phyloP scores from a whole-genome alignment of 2,329 filamentous ascomycete species.

The Beauveria bassiana region DNA sequence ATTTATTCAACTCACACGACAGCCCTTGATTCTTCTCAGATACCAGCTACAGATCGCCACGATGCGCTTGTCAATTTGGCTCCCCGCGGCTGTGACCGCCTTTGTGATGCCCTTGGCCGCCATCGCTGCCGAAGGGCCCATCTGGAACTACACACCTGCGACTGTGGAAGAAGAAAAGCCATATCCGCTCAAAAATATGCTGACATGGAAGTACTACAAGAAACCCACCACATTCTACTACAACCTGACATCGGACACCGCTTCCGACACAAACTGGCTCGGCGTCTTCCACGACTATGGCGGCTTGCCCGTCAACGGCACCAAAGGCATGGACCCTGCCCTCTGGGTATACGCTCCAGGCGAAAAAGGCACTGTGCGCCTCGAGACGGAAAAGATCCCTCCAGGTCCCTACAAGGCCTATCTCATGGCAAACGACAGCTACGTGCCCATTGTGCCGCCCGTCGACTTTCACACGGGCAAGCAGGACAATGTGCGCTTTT shows the following conservation, averaged over 20 bases:
- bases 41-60: neutral
- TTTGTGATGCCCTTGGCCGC: neutral
- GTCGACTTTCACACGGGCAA: conserved; percentile 21
- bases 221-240: conserved; percentile 27
- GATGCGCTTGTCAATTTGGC: neutral
- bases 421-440: conserved; percentile 28
- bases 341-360: conserved; percentile 27
- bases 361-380: conserved; percentile 19
- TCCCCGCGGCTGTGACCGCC: neutral
- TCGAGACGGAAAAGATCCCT: conserved; percentile 19
- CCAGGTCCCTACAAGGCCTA: conserved; percentile 28
- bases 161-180: too few species aligned
- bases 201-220: neutral
- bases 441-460: conserved; percentile 28
- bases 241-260: conserved; percentile 17
- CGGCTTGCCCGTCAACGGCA: conserved; percentile 27
- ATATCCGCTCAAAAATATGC: neutral
- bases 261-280: conserved; percentile 29
- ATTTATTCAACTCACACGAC: neutral
- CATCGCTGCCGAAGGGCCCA: neutral
- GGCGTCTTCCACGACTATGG: conserved; percentile 26
- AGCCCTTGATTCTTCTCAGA: neutral
- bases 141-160: neutral
- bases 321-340: conserved; percentile 21
- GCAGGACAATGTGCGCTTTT: neutral